Base-by-base conservation (phyloP, 306 rosid genomes). In the Ormosia semicastrata region DNA sequence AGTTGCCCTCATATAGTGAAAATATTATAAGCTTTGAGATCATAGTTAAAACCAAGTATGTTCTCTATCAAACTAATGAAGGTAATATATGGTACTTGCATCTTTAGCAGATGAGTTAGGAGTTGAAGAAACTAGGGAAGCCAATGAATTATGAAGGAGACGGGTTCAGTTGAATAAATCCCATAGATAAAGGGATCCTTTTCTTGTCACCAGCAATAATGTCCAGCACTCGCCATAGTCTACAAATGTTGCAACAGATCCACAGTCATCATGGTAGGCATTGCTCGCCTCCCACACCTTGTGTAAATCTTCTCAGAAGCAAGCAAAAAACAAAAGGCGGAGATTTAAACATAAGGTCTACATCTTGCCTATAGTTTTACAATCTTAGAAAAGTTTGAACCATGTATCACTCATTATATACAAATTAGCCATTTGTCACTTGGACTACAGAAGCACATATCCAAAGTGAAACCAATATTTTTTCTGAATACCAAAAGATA, bases 211-310 rank as follows among this genome's bases (percentile, higher is more conserved):
- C 85, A 91, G 76, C 44, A 90, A 83, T 83, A 88, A 66, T 80
- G 84, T 90, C 93, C 91, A 90, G 83, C 70, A 79, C 71, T 90
- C 89, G 6, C 86, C 93, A 10, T 90, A 90, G 9, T 90, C 91
- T 53, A 36, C 82, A 87, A 94, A 94, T 62, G 97, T 90, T 44
- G 98, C 92, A 46, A 97, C 92, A 36, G 98, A 91, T 71, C 97
- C n/a, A n/a, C 98, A 86, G 79, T 79, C 93, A 94, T 89, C 98
- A 94, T 94, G 70, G 95, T 87, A 81, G 98, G 97, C 93, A 92
- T 88, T 62, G 97, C 87, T 80, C 98, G 94, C 88, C 97, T 91
- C 81, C 98, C 98, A 74, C 97, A 89, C 74, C 85, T 94, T 3
- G 98, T 91, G 88, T 94, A 94, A 78, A 95, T 91, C 98, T 94